Evolutionary conservation across 176 grass and related monocot species (phyloP).

Genomic region (Carex parvula): DNA sequence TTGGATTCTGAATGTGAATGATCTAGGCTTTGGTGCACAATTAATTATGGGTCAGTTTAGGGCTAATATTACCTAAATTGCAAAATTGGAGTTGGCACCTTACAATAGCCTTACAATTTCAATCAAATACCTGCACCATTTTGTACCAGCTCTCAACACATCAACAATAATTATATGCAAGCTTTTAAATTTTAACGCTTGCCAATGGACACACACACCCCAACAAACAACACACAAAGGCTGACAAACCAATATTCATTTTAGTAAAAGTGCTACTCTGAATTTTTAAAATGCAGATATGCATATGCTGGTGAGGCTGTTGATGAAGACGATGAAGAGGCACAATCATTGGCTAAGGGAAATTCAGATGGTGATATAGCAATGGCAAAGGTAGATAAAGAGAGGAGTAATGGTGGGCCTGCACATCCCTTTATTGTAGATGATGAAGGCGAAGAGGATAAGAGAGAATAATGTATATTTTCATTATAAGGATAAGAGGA

Average conservation of each 20-base stretch:
- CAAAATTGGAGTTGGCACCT: not conserved
- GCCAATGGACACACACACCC: too few species aligned
- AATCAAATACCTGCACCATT: not conserved
- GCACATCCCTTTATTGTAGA: slow-evolving; percentile 49
- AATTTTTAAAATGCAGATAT: slow-evolving; percentile 58
- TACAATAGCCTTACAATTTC: not conserved
- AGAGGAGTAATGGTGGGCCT: slow-evolving; percentile 45
- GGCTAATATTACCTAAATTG: not conserved
- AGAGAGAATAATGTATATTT: slow-evolving; percentile 51
- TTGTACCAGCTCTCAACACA: not conserved
- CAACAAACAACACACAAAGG: not conserved
- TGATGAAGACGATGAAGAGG: slow-evolving; percentile 75
- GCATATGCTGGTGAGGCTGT: slow-evolving; percentile 79
- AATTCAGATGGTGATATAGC: slow-evolving; percentile 67
- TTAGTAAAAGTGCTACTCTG: not conserved
- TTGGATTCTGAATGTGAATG: not conserved
- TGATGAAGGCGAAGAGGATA: slow-evolving; percentile 80
- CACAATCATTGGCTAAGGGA: slow-evolving; percentile 79
- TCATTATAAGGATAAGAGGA: not conserved
- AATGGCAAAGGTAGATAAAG: slow-evolving; percentile 77
- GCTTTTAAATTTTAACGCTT: not conserved
- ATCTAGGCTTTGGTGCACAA: not conserved
- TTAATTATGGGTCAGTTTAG: not conserved
- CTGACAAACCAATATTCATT: not conserved
- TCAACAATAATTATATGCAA: not conserved